Conservation (phyloP, 2,329 filamentous ascomycete genomes). For the Venturia pyrina region DNA sequence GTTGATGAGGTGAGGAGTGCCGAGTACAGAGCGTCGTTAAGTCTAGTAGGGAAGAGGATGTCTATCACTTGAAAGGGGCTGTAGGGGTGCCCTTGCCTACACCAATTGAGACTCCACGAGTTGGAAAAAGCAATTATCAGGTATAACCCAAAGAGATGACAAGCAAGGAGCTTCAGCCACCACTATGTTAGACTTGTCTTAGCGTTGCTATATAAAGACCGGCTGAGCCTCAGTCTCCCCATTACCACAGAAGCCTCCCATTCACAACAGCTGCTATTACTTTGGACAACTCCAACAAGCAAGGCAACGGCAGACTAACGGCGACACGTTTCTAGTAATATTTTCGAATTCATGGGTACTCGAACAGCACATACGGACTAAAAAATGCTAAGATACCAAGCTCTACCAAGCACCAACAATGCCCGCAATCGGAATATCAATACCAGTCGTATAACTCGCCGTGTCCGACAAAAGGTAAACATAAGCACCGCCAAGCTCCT, state of each 20-base stretch:
- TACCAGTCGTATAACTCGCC: constrained; percentile 41
- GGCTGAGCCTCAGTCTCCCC: not conserved
- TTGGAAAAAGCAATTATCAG: not conserved
- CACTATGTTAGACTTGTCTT: not conserved
- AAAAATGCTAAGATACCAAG: not conserved
- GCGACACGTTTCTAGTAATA: not conserved
- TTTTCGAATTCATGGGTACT: not conserved
- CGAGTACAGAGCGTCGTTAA: not conserved
- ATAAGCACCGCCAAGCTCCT: constrained; percentile 50
- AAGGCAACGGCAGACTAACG: not conserved
- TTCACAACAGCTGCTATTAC: not conserved
- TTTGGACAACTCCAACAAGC: not conserved
- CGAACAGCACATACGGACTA: not conserved
- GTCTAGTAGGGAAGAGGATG: not conserved
- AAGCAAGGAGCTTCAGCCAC: constrained; percentile 1
- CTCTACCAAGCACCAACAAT: constrained; percentile 35
- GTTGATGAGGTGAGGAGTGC: not conserved
- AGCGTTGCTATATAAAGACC: not conserved
- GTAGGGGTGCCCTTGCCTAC: not conserved
- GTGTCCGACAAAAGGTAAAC: constrained; percentile 45
- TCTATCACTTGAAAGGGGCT: not conserved
- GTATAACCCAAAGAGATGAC: not conserved
- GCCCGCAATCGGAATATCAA: constrained; percentile 39
- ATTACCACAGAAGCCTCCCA: not conserved
- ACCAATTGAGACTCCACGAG: not conserved